Evolutionary conservation across 2,329 filamentous ascomycete species (phyloP), one percentile per base, ranked within the genome.

Genomic region (Fusarium proliferatum): DNA sequence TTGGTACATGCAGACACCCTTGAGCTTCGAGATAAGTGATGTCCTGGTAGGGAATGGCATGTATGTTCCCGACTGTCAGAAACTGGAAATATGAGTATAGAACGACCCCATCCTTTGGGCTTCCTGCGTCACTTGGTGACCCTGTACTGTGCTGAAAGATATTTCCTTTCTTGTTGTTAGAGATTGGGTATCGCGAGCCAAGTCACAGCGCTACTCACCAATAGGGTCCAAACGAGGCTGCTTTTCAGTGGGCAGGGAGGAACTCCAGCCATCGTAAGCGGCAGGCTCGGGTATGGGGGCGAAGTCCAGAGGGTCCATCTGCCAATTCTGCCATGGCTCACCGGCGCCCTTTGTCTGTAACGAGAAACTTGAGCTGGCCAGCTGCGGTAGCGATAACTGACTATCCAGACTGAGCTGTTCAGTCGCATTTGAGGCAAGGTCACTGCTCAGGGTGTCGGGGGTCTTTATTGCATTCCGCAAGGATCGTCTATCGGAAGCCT

Each of bases 121-220:
- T 34, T 9, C 28, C 15, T 9, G 21, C 2, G 3, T 34, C 48
- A 19, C 21, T 51, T 5, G 30, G 21, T 19, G 48, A 19, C 16
- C 1, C 48, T 51, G 10, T 33, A 13, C 16, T 23, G 1, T 34
- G 21, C 3, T 17, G 30, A 7, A 49, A 33, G 3, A 23, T n/a
- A 12, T 49, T 45, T 12, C 6, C 15, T 21, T n/a, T 33, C 10
- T 23, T 2, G 4, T 2, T 17, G 8, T 48, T 3, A 48, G 19
- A 2, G 13, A 30, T 30, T 0, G 4, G 0, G 9, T 2, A 11
- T 2, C 0, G 6, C 19, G 8, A 9, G 13, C 0, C 2, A 30
- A 8, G 9, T 9, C 19, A 23, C 3, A 6, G 0, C 17, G 5
- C 16, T 51, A 51, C 30, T 23, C 2, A 51, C 46, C 28, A 6